Conservation (phyloP, 352 stramenopile species). For the Phytophthora colocasiae region DNA sequence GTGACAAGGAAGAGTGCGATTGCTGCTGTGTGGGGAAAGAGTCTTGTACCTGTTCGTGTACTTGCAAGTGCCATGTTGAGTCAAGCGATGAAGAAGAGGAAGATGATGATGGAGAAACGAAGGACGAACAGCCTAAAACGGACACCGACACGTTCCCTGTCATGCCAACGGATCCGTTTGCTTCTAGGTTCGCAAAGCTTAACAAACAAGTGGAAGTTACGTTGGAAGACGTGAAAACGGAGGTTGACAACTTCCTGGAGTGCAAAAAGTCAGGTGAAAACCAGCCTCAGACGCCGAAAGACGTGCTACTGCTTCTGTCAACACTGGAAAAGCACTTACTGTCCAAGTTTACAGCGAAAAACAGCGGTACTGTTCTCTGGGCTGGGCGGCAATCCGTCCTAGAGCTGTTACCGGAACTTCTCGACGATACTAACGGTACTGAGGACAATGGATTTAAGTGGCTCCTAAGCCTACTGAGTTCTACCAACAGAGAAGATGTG, state of each 20-base stretch:
- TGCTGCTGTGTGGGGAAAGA: conserved; percentile 77
- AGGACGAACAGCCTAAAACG: conserved; percentile 4
- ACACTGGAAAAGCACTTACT: conserved; percentile 45
- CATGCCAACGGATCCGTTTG: conserved; percentile 27
- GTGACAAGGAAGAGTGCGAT: conserved; percentile 79
- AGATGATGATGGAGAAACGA: conserved; percentile 8
- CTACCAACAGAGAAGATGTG: background rate
- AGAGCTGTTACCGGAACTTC: conserved; percentile 30
- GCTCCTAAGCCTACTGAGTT: conserved; percentile 20
- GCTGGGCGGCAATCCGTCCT: conserved; percentile 33
- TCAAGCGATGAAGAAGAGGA: conserved; percentile 62
- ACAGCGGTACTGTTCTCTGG: conserved; percentile 15
- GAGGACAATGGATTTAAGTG: conserved; percentile 13
- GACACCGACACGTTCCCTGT: conserved; percentile 25
- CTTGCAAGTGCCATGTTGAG: conserved; percentile 75
- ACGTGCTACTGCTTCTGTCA: conserved; percentile 46
- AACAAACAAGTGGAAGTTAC: conserved; percentile 22
- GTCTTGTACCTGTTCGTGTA: conserved; percentile 59
- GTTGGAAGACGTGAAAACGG: conserved; percentile 38
- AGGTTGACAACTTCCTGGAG: conserved; percentile 39
- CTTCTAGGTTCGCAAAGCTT: conserved; percentile 22
- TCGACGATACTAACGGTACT: conserved; percentile 9
- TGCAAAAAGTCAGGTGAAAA: conserved; percentile 18
- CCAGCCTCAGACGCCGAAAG: conserved; percentile 33
- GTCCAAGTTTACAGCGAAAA: conserved; percentile 24